Conservation (phyloP, 495 filamentous ascomycete genomes). For the Pyrenula aspistea region DNA sequence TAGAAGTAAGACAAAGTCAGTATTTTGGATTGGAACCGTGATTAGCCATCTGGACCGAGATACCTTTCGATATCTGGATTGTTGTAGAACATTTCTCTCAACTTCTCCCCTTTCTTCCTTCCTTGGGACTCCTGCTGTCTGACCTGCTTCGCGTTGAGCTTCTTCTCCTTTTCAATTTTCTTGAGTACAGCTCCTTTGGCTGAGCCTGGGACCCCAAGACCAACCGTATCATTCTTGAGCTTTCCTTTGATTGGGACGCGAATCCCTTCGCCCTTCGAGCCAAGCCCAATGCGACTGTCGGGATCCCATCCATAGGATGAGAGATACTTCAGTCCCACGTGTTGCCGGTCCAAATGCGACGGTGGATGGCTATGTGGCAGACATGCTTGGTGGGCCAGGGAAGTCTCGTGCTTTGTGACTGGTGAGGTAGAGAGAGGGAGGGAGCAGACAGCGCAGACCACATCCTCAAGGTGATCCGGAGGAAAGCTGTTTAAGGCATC, state of each 20-base stretch:
- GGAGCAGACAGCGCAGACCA: constrained; percentile 47
- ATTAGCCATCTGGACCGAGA: constrained; percentile 30
- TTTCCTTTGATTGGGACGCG: constrained; percentile 61
- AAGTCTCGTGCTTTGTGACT: constrained; percentile 47
- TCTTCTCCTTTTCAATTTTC: constrained; percentile 39
- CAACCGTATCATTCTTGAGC: constrained; percentile 61
- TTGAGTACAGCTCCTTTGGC: constrained; percentile 6
- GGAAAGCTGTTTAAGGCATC: constrained; percentile 1
- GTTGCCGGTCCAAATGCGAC: constrained; percentile 66
- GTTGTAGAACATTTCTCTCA: constrained; percentile 55
- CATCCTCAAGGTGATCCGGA: background rate
- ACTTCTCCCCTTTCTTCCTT: constrained; percentile 46
- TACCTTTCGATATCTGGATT: constrained; percentile 63
- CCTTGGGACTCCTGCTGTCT: constrained; percentile 47
- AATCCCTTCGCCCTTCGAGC: constrained; percentile 58
- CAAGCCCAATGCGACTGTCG: constrained; percentile 63
- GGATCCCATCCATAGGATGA: constrained; percentile 79
- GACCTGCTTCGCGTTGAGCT: constrained; percentile 59
- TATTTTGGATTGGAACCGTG: too few relatives aligned
- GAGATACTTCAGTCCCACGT: constrained; percentile 65
- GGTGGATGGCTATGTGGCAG: constrained; percentile 74
- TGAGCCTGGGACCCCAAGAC: constrained; percentile 42
- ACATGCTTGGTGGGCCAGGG: constrained; percentile 72
- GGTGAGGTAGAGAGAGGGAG: constrained; percentile 29
- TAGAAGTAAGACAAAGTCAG: too few relatives aligned